These are phyloP conservation scores for Schizosaccharomyces versatilis DNA, from an alignment of 1,139 yeast species.

Conservation along the genomic window DNA sequence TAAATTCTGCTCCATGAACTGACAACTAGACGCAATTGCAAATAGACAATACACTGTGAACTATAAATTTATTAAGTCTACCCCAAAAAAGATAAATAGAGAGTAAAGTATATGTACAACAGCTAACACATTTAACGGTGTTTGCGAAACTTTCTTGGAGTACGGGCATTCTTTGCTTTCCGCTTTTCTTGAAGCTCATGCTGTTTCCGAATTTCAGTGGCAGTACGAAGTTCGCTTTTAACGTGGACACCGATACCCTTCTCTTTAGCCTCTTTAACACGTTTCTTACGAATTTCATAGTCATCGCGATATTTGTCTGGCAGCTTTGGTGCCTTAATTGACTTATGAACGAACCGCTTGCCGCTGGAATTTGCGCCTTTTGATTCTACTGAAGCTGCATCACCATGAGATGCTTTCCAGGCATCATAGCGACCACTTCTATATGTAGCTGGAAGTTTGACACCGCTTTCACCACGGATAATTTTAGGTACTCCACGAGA, in stretches of 20 bases:
- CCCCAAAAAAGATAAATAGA: not conserved
- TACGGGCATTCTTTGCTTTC: conserved; percentile 72
- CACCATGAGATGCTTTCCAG: conserved; percentile 29
- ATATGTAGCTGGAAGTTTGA: conserved; percentile 75
- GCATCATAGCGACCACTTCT: conserved; percentile 45
- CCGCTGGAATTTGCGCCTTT: conserved; percentile 21
- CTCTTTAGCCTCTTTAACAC: conserved; percentile 60
- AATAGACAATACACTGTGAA: not conserved
- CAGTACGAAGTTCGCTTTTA: conserved; percentile 39
- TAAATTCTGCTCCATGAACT: not conserved
- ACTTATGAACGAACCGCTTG: conserved; percentile 30
- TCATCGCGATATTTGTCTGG: conserved; percentile 84
- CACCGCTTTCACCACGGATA: conserved; percentile 89
- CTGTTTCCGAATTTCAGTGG: conserved; percentile 58
- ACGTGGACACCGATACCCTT: conserved; percentile 30
- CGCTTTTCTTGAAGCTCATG: conserved; percentile 50
- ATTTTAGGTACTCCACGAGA: conserved; percentile 27
- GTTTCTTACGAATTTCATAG: conserved; percentile 59
- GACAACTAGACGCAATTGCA: not conserved
- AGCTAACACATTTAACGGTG: not conserved
- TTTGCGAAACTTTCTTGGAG: conserved; percentile 24
- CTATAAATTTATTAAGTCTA: not conserved
- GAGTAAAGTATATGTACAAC: not conserved
- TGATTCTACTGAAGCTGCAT: conserved; percentile 4
- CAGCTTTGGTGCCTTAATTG: conserved; percentile 56